phyloP scores from a whole-genome alignment of 371 early-diverging fungal genomes.

The Lichtheimia hyalospora region DNA sequence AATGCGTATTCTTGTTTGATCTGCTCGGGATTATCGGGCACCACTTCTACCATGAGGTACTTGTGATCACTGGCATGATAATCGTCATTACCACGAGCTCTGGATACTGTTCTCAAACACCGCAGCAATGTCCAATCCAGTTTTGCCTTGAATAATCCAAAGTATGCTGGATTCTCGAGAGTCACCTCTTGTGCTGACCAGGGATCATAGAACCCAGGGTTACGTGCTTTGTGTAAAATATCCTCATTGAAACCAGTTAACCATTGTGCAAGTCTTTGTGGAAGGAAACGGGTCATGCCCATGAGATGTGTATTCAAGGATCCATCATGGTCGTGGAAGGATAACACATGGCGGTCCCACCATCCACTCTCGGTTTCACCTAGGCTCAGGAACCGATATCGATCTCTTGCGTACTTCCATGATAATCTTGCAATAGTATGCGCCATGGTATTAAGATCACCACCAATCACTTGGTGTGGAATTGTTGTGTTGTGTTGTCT shows the following conservation, averaged over 20 bases:
- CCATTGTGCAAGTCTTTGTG: not conserved
- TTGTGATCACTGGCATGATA: conserved; percentile 75
- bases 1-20: conserved; percentile 4
- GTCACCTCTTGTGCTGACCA: conserved; percentile 66
- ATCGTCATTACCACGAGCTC: conserved; percentile 64
- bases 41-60: conserved; percentile 65
- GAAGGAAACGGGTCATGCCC: not conserved
- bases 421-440: conserved; percentile 79
- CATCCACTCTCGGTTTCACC: conserved; percentile 74
- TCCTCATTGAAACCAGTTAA: conserved; percentile 45
- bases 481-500: conserved; percentile 23
- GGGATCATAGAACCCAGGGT: conserved; percentile 80
- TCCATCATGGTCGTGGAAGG: conserved; percentile 43
- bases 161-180: conserved; percentile 60
- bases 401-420: conserved; percentile 64
- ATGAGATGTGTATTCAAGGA: conserved; percentile 30
- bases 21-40: conserved; percentile 23
- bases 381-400: conserved; percentile 63
- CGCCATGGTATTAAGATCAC: conserved; percentile 83
- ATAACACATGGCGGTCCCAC: conserved; percentile 63
- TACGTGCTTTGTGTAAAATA: conserved; percentile 55
- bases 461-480: conserved; percentile 74
- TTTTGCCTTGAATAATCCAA: conserved; percentile 70
- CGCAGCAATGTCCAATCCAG: conserved; percentile 77
- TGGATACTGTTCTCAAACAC: conserved; percentile 51